Conservation (phyloP, 2,329 filamentous ascomycete species). For the Incumbomyces delicatus region DNA sequence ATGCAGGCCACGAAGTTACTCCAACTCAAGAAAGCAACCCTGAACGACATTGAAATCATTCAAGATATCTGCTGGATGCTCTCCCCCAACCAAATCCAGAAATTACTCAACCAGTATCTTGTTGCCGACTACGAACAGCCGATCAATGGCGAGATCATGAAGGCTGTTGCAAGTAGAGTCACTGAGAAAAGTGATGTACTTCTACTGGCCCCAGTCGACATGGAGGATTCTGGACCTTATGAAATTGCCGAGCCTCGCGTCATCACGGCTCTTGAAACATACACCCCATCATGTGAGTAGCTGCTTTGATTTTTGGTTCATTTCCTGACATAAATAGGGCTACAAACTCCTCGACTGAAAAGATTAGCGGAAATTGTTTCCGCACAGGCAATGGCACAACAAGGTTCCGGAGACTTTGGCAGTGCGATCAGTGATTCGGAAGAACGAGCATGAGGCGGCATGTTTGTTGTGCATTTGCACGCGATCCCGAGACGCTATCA, state of each 20-base stretch:
- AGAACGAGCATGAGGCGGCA: neutral
- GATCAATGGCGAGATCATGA: constrained; percentile 99
- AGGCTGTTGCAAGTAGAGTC: constrained; percentile 90
- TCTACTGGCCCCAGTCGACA: constrained; percentile 86
- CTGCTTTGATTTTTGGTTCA: neutral
- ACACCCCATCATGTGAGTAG: constrained; percentile 86
- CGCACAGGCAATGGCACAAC: constrained; percentile 88
- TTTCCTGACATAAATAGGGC: constrained; percentile 51
- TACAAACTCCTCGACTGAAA: constrained; percentile 91
- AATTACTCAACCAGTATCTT: constrained; percentile 95
- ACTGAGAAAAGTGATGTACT: constrained; percentile 98
- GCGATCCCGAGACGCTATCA: too few relatives aligned
- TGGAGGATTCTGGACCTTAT: constrained; percentile 97
- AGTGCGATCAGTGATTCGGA: constrained; percentile 16
- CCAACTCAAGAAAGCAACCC: constrained; percentile 94
- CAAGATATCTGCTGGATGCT: constrained; percentile 98
- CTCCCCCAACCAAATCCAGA: constrained; percentile 97
- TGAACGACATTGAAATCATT: constrained; percentile 99
- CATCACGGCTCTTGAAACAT: constrained; percentile 94
- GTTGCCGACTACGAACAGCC: constrained; percentile 98
- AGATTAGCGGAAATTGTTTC: constrained; percentile 96
- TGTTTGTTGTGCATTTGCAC: neutral
- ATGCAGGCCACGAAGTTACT: constrained; percentile 98
- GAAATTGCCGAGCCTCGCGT: constrained; percentile 95
- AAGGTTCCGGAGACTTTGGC: constrained; percentile 55